Conservation (phyloP, 192 early-diverging fungal species). For the Coemansia sp. region DNA sequence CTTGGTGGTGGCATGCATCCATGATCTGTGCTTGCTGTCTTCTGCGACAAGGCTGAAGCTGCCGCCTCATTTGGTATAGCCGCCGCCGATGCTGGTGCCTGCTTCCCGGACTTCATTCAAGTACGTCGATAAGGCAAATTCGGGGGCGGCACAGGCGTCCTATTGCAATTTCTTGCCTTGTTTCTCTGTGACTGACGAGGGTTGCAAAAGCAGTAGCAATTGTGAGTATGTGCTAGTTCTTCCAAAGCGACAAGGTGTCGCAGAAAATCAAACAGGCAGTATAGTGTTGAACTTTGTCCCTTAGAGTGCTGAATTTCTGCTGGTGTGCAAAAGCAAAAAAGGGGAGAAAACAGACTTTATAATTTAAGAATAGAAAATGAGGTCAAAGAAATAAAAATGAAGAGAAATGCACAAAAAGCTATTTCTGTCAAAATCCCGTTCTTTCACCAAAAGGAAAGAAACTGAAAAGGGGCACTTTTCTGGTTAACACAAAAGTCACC, state of each 20-base stretch:
- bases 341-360: background rate
- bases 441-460: too few relatives aligned
- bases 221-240: background rate
- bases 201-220: background rate
- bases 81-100: slow-evolving; percentile 11
- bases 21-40: slow-evolving; percentile 1
- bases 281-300: background rate
- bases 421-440: background rate
- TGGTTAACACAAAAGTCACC: background rate
- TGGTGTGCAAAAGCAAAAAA: background rate
- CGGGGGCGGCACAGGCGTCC: background rate
- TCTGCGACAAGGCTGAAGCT: background rate
- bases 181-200: background rate
- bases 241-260: background rate
- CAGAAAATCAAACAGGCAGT: background rate
- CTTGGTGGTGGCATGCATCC: background rate
- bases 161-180: background rate
- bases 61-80: background rate
- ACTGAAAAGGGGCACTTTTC: background rate
- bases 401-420: background rate
- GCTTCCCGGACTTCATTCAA: slow-evolving; percentile 35
- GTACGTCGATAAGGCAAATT: background rate
- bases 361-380: background rate
- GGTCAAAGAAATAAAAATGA: background rate
- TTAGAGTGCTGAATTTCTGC: background rate